Evolutionary conservation across 495 filamentous ascomycete genomes (phyloP).

Genomic region (Tuber brumale): DNA sequence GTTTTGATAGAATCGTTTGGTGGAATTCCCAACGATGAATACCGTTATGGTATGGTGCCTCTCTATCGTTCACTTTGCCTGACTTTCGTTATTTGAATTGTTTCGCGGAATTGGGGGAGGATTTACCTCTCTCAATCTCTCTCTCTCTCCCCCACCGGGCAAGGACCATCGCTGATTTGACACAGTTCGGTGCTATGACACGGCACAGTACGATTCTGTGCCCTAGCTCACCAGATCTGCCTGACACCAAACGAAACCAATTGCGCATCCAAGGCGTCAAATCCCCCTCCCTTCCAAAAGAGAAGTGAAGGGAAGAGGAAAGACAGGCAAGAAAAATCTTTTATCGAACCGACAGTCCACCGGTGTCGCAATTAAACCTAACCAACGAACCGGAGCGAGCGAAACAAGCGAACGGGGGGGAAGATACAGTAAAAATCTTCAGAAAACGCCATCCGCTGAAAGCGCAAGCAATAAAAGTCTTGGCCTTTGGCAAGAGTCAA

Average conservation of each 20-base stretch:
- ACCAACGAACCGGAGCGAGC: neutral
- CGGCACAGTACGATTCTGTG: neutral
- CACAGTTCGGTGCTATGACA: neutral
- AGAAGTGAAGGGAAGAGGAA: neutral
- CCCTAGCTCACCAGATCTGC: neutral
- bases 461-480: neutral
- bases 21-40: neutral
- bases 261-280: neutral
- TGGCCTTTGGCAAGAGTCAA: neutral
- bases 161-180: neutral
- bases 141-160: neutral
- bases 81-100: neutral
- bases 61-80: neutral
- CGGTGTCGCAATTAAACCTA: neutral
- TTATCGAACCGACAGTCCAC: neutral
- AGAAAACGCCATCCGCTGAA: neutral
- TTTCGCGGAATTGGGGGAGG: neutral
- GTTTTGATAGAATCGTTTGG: neutral
- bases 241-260: neutral
- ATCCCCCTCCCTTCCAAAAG: neutral
- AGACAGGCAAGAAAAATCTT: neutral
- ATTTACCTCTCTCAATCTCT: neutral
- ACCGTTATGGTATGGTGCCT: neutral
- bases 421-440: neutral
- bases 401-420: neutral